Evolutionary conservation across 106 monocot species (phyloP).

Genomic region (Allium fistulosum): DNA sequence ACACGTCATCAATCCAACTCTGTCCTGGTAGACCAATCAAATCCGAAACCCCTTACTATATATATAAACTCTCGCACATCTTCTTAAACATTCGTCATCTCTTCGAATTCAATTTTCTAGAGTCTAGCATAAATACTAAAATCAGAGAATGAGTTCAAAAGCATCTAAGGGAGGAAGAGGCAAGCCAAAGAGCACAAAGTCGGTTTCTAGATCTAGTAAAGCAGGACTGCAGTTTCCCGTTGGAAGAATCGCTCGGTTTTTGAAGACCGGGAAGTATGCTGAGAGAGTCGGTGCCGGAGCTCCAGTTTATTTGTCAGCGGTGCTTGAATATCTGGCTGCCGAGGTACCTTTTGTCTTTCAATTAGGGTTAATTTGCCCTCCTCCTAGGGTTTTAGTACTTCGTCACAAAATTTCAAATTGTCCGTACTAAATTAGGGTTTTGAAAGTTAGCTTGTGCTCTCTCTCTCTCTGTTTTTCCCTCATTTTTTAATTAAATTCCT

Average conservation of each 20-base stretch:
- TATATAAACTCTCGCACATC: no score
- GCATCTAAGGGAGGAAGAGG: conserved; percentile 36
- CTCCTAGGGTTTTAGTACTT: background rate
- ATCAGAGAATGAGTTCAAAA: conserved; percentile 14
- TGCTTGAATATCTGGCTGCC: conserved; percentile 38
- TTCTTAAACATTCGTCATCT: no score
- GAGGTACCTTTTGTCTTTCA: conserved; percentile 7
- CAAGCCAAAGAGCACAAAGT: conserved; percentile 29
- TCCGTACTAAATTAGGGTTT: background rate
- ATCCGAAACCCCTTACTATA: no score
- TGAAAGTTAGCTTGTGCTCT: background rate
- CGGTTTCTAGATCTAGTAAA: conserved; percentile 41
- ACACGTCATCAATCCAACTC: no score
- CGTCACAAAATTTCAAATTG: no score
- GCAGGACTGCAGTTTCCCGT: conserved; percentile 71
- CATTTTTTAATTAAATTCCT: background rate
- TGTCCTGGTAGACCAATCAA: no score
- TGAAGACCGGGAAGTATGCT: conserved; percentile 59
- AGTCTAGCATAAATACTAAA: no score
- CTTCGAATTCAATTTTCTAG: no score
- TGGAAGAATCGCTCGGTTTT: conserved; percentile 51
- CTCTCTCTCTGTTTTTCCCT: background rate
- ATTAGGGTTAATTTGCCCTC: background rate
- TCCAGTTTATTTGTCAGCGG: conserved; percentile 33
- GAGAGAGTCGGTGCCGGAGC: conserved; percentile 53